Conservation (phyloP, 306 rosid species). For the Neltuma alba region DNA sequence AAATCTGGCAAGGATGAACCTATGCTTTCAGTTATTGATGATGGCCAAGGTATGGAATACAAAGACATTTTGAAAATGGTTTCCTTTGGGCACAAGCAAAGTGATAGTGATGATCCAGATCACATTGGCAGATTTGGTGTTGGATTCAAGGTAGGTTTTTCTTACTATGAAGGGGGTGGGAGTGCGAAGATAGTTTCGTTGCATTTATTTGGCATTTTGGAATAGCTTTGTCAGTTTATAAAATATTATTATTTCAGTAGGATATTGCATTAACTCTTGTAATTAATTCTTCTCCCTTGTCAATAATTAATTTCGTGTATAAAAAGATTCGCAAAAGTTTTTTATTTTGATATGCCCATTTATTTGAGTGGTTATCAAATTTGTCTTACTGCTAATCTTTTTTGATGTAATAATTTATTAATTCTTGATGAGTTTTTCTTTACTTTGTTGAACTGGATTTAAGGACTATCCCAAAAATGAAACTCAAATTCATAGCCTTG, state of each 20-base stretch:
- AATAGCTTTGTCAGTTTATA: neutral
- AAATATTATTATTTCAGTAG: neutral
- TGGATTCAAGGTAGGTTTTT: conserved; percentile 58
- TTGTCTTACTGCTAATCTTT: conserved; percentile 13
- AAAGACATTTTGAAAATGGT: conserved; percentile 55
- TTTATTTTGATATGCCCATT: neutral
- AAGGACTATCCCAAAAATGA: neutral
- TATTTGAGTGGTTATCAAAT: conserved; percentile 3
- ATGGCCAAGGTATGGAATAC: conserved; percentile 64
- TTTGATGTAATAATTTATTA: neutral
- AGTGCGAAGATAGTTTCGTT: neutral
- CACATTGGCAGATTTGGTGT: conserved; percentile 66
- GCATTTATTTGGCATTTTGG: conserved; percentile 9
- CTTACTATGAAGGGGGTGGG: neutral
- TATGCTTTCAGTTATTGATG: conserved; percentile 54
- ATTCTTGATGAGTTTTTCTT: neutral
- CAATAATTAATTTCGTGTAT: neutral
- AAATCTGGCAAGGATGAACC: conserved; percentile 48
- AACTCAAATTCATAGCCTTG: conserved; percentile 1
- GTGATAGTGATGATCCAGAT: conserved; percentile 37
- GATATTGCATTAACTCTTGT: neutral
- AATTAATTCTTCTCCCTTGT: neutral
- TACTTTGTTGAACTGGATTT: neutral
- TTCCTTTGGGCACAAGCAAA: conserved; percentile 54
- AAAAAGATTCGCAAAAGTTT: neutral